A percentile compares a stretch with the other conserved stretches of the same genome.
These are phyloP conservation scores for Penicillium maclennaniae DNA, from an alignment of 495 filamentous ascomycete species.

Conservation along the genomic window DNA sequence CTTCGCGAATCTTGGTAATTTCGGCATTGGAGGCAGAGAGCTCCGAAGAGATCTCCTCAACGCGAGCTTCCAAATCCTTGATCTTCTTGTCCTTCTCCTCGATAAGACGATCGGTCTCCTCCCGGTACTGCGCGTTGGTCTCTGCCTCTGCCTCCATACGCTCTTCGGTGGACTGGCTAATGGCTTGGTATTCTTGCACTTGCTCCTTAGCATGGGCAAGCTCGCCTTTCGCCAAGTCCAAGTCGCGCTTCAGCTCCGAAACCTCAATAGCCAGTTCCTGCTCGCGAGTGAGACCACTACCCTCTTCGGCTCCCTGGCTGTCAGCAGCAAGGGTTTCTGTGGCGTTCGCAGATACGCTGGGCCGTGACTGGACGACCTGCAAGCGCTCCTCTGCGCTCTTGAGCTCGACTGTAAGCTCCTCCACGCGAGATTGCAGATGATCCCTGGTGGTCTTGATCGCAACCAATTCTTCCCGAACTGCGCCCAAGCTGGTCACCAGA, in stretches of 20 bases:
- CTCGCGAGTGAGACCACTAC: constrained; percentile 62
- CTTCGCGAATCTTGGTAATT: constrained; percentile 69
- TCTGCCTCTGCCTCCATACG: constrained; percentile 74
- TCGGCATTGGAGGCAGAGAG: constrained; percentile 75
- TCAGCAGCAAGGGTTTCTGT: constrained; percentile 21
- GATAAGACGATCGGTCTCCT: constrained; percentile 73
- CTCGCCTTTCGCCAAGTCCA: constrained; percentile 71
- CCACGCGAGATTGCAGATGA: constrained; percentile 78
- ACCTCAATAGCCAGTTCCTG: constrained; percentile 81
- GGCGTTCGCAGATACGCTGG: constrained; percentile 51
- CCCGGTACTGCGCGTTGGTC: constrained; percentile 77
- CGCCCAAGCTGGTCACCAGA: constrained; percentile 69
- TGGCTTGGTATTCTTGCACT: constrained; percentile 82
- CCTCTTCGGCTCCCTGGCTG: constrained; percentile 41
- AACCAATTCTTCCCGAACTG: constrained; percentile 76
- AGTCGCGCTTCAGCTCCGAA: constrained; percentile 74
- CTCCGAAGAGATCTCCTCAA: constrained; percentile 78
- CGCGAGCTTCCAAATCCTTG: constrained; percentile 70
- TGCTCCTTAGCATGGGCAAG: constrained; percentile 74
- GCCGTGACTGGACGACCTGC: constrained; percentile 69
- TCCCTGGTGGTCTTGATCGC: constrained; percentile 80
- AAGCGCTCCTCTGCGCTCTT: constrained; percentile 82
- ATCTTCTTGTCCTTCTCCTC: constrained; percentile 72
- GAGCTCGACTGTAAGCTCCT: constrained; percentile 84
- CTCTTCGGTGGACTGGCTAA: constrained; percentile 85